Base-by-base conservation (phyloP, 352 stramenopile species). In the Paralagenidium karlingii region DNA sequence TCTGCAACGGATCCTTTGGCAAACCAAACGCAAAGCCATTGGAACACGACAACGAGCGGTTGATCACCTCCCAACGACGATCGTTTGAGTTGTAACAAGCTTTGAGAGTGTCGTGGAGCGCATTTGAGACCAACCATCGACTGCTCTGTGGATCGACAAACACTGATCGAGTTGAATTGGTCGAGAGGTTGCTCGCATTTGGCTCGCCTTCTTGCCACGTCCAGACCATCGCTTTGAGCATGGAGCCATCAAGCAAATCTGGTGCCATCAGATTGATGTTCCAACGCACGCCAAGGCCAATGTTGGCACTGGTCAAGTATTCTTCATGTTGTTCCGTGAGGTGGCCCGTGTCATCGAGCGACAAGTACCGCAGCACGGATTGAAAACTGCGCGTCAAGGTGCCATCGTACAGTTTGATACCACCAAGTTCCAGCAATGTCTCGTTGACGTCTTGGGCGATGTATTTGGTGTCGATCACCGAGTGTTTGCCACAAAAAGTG, bases 191-290 rank as follows among this genome's bases (percentile, higher is more conserved):
- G 5, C 28, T 31, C 7, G 24, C 33, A 24, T 36, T 52, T 1
- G 68, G 68, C 32, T 82, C 62, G 8, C 65, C 60, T 33, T 64
- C 54, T 2, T 56, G 62, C 60, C 66, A 83, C 0, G 55, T 64
- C 68, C 68, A 83, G 3, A 73, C 50, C 37, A 67, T 53, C n/a
- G 58, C 58, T 5, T 51, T 42, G 53, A 80, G 64, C 38, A 75
- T 70, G 5, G 64, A 52, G 22, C 54, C 50, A 24, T 77, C 64
- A 2, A 75, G 34, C 21, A 53, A 55, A 26, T 76, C 65, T 0
- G 66, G 44, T 16, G 63, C 58, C 8, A 82, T 53, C 10, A 82
- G 47, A 32, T 79, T 70, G 27, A 70, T 32, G 43, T 76, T 69
- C 63, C 59, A 74, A 3, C 64, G 53, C n/a, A 79, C 49, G 39